Evolutionary conservation across 495 filamentous ascomycete species (phyloP).

Genomic region (Neurospora africana): DNA sequence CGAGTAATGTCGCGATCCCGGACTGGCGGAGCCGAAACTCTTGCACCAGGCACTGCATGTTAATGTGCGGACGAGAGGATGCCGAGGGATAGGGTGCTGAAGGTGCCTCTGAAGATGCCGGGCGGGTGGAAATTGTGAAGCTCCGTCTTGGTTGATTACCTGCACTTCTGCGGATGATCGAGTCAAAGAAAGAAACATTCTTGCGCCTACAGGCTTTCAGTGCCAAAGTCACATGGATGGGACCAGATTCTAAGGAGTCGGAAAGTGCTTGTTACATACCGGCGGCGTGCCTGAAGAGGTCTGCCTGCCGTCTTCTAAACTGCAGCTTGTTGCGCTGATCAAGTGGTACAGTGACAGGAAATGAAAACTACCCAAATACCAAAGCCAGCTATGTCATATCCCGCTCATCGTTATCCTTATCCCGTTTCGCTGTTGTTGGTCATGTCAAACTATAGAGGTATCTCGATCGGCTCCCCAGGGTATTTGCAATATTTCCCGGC

Average conservation of each 20-base stretch:
- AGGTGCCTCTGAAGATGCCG: slow-evolving; percentile 26
- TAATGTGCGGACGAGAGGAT: slow-evolving; percentile 45
- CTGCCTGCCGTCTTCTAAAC: background rate
- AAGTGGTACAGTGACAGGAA: background rate
- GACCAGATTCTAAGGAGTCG: background rate
- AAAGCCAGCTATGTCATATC: background rate
- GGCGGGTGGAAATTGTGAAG: background rate
- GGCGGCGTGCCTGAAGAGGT: background rate
- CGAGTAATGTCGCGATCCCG: no score
- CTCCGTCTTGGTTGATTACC: background rate
- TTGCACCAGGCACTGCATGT: slow-evolving; percentile 48
- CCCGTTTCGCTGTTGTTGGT: background rate
- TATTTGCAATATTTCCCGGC: background rate
- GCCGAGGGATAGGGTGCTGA: slow-evolving; percentile 35
- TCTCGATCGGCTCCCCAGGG: background rate
- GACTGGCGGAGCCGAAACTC: slow-evolving; percentile 38
- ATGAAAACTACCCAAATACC: background rate
- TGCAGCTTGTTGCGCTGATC: background rate
- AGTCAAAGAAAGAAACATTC: background rate
- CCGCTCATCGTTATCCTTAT: background rate
- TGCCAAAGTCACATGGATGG: background rate
- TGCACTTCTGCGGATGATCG: background rate
- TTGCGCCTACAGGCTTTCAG: background rate
- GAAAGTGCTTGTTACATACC: background rate
- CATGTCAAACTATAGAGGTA: background rate